phyloP scores from a whole-genome alignment of 148 eudicot genomes.

The Rheum nobile region DNA sequence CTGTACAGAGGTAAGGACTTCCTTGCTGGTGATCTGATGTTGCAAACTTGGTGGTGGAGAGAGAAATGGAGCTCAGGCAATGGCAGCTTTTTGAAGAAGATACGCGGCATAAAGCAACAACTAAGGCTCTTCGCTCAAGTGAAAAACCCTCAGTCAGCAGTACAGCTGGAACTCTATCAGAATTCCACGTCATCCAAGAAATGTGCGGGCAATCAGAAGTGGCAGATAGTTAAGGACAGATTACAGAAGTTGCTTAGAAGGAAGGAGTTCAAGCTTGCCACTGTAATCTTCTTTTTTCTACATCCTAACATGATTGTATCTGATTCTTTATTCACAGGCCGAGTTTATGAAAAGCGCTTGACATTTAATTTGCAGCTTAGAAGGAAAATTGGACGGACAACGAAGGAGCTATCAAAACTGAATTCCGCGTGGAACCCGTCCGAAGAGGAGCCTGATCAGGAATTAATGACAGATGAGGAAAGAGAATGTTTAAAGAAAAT shows the following conservation, averaged over 20 bases:
- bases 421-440: conserved; percentile 45
- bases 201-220: conserved; percentile 16
- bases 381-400: conserved; percentile 52
- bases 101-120: conserved; percentile 49
- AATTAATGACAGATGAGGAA: conserved; percentile 77
- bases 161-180: conserved; percentile 55
- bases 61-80: conserved; percentile 55
- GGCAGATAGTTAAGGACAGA: conserved; percentile 24
- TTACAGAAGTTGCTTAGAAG: conserved; percentile 51
- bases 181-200: conserved; percentile 45
- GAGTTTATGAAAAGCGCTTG: background rate
- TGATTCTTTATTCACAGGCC: background rate
- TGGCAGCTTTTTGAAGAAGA: conserved; percentile 78
- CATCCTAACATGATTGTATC: background rate
- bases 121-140: conserved; percentile 20
- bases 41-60: conserved; percentile 43
- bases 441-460: conserved; percentile 55
- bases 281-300: conserved; percentile 29
- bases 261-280: conserved; percentile 48
- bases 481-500: conserved; percentile 65
- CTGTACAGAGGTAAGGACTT: conserved; percentile 93
- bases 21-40: conserved; percentile 46
- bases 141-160: conserved; percentile 24
- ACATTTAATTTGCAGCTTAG: conserved; percentile 45
- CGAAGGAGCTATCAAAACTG: conserved; percentile 32